A percentile compares a stretch with the other conserved stretches of the same genome.
phyloP scores from a whole-genome alignment of 306 rosid species.

The Vigna reflexopilosa region DNA sequence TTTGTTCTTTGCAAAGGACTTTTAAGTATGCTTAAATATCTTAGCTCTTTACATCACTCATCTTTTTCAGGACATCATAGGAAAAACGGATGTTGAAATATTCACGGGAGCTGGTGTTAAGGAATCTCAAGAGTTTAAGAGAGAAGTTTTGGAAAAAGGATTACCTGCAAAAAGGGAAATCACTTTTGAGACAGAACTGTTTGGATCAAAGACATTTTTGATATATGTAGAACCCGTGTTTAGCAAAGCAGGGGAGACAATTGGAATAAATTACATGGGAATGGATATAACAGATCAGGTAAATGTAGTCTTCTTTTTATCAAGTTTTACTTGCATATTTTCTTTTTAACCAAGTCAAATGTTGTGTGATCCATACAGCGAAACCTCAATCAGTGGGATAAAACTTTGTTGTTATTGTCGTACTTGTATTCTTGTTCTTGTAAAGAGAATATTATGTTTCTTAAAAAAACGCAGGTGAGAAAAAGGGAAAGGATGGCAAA shows the following conservation, averaged over 20 bases:
- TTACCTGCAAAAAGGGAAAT: slow-evolving; percentile 91
- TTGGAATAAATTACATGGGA: slow-evolving; percentile 96
- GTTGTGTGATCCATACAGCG: not conserved
- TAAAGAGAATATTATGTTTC: slow-evolving; percentile 22
- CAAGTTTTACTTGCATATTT: not conserved
- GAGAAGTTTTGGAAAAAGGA: slow-evolving; percentile 90
- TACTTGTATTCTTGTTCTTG: slow-evolving; percentile 10
- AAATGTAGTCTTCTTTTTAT: not conserved
- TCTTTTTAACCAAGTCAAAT: not conserved
- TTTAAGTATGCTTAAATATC: slow-evolving; percentile 17
- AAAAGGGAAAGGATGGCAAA: slow-evolving; percentile 95
- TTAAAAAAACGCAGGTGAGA: slow-evolving; percentile 61
- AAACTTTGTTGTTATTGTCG: not conserved
- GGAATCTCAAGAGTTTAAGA: slow-evolving; percentile 91
- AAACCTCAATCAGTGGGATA: not conserved
- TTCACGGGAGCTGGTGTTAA: slow-evolving; percentile 85
- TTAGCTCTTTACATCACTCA: slow-evolving; percentile 7
- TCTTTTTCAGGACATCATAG: slow-evolving; percentile 77
- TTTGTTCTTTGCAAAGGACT: slow-evolving; percentile 23
- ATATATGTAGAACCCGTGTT: slow-evolving; percentile 93
- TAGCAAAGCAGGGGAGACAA: slow-evolving; percentile 88
- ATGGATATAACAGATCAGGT: slow-evolving; percentile 99
- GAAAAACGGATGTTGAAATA: slow-evolving; percentile 94
- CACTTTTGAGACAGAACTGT: slow-evolving; percentile 82
- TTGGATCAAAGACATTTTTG: slow-evolving; percentile 88